Evolutionary conservation across 2,329 filamentous ascomycete species (phyloP).

Genomic region (Cercospora janseana): DNA sequence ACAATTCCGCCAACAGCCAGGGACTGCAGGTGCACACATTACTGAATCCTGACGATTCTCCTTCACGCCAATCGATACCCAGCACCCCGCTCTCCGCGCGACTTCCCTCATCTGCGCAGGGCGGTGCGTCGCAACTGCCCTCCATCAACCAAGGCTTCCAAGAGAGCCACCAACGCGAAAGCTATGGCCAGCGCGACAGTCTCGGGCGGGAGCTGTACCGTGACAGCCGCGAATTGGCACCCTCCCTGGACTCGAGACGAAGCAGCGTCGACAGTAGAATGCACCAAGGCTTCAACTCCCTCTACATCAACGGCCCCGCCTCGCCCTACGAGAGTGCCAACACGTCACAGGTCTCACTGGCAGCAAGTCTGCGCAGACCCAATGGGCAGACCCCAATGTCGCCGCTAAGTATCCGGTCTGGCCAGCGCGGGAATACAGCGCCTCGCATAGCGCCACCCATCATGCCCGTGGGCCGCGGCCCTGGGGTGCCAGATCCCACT

Average conservation of each 20-base stretch:
- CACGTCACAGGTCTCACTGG: conserved; percentile 71
- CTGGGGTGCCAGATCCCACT: conserved; percentile 61
- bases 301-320: conserved; percentile 60
- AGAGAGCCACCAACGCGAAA: conserved; percentile 42
- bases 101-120: conserved; percentile 39
- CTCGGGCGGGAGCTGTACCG: conserved; percentile 30
- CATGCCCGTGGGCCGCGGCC: conserved; percentile 62
- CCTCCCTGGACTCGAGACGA: conserved; percentile 60
- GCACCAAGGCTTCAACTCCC: conserved; percentile 67
- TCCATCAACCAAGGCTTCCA: conserved; percentile 56
- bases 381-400: conserved; percentile 49
- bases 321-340: conserved; percentile 76
- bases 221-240: conserved; percentile 45
- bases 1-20: conserved; percentile 45
- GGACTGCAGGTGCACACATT: conserved; percentile 52
- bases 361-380: conserved; percentile 62
- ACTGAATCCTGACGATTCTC: conserved; percentile 52
- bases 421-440: conserved; percentile 42
- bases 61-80: conserved; percentile 44
- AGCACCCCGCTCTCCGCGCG: conserved; percentile 45
- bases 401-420: conserved; percentile 40
- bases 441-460: conserved; percentile 72
- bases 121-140: conserved; percentile 44
- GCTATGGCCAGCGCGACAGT: conserved; percentile 40
- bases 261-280: conserved; percentile 80